Conservation (phyloP, 805 yeast species). For the Kodamaea neixiangensis region DNA sequence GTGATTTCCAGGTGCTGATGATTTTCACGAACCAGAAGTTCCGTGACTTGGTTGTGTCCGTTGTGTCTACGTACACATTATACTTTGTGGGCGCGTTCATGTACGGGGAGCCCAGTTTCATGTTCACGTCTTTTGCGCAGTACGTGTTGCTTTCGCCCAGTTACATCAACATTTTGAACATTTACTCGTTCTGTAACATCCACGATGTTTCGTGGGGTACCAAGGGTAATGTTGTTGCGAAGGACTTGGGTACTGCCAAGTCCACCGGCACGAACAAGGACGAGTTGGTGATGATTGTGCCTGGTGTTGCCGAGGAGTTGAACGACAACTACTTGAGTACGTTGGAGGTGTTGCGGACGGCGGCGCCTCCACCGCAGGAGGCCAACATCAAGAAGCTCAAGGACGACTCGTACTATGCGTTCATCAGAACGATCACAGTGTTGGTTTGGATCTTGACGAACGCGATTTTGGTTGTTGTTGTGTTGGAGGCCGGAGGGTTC, state of each 20-base stretch:
- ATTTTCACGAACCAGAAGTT: slow-evolving; percentile 70
- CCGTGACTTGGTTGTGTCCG: slow-evolving; percentile 84
- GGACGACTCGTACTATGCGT: slow-evolving; percentile 84
- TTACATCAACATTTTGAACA: slow-evolving; percentile 86
- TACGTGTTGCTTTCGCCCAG: slow-evolving; percentile 84
- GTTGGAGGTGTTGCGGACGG: slow-evolving; percentile 53
- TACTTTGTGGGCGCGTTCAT: slow-evolving; percentile 77
- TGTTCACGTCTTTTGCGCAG: slow-evolving; percentile 85
- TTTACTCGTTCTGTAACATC: slow-evolving; percentile 93
- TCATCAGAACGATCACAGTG: slow-evolving; percentile 85
- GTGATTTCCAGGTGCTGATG: slow-evolving; percentile 43
- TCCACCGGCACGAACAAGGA: slow-evolving; percentile 42
- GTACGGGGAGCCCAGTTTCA: slow-evolving; percentile 89
- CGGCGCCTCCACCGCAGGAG: slow-evolving; percentile 37
- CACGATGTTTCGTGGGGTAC: slow-evolving; percentile 99
- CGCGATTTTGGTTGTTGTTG: slow-evolving; percentile 77
- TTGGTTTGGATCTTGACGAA: slow-evolving; percentile 88
- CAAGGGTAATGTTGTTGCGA: slow-evolving; percentile 69
- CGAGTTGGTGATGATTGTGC: slow-evolving; percentile 48
- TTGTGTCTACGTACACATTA: slow-evolving; percentile 78
- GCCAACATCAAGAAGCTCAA: slow-evolving; percentile 27
- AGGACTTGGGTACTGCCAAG: slow-evolving; percentile 83
- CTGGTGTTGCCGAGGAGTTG: slow-evolving; percentile 74
- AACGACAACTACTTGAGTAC: slow-evolving; percentile 72
- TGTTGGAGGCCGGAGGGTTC: slow-evolving; percentile 81